Base-by-base conservation (phyloP, 2,329 filamentous ascomycete genomes). In the Trichophyton equinum region DNA sequence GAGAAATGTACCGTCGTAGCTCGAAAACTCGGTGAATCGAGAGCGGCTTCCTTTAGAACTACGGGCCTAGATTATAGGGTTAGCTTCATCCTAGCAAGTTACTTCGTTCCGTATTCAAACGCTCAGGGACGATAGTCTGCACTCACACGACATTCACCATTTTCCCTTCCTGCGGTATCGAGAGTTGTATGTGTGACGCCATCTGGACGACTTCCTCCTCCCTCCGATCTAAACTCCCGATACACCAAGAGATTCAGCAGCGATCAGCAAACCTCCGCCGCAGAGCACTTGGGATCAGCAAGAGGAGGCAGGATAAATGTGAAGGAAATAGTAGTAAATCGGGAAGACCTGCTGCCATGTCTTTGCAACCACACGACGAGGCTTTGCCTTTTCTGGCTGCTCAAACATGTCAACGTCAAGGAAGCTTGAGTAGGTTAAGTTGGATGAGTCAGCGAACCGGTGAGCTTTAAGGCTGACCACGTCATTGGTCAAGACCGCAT, bases 1-100 rank as follows among this genome's bases (percentile, higher is more conserved):
- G 85, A 82, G 71, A 96, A 96, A 76, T 96, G 90, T 55, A 87
- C 77, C 47, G 89, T 84, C 22, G 89, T 89, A 55, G 91, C 89
- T 65, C 94, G 89, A 74, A 97, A 97, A 40, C 91, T 95, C 27
- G 94, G 94, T 44, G 91, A 96, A 76, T 99, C 94, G 77, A 97
- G 87, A 20, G 91, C 88, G 58, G 94, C 94, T 81, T 99, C 94
- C 76, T 92, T 94, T 67, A 97, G 82, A 63, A 86, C 85, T 40
- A 97, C 91, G 51, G 94, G 90, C 61, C 83, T 85, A 66, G 13
- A 8, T 15, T 15, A 22, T 15, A 53, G 25, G 22, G 49, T 53
- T 53, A 53, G 49, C 11, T 53, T 53, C 33, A n/a, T 46, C 57
- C 18, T 9, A 27, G 25, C 58, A 51, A 27, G 15, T 59, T 49